Conservation (phyloP, 2,329 filamentous ascomycete species). For the Aspergillus aculeatus region DNA sequence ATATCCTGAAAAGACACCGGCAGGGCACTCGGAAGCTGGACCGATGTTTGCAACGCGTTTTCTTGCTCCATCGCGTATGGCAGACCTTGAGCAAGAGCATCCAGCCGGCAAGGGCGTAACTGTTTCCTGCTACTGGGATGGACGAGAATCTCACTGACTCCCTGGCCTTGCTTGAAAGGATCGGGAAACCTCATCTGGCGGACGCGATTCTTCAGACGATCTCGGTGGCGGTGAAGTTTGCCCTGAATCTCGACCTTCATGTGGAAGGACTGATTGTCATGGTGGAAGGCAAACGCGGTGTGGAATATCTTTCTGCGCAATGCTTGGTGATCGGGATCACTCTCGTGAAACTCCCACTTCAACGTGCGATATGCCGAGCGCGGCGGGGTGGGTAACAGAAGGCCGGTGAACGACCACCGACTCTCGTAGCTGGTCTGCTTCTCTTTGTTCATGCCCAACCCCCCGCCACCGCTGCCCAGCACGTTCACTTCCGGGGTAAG, state of each 20-base stretch:
- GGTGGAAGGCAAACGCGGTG: constrained; percentile 1
- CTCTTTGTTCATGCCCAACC: constrained; percentile 14
- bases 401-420: constrained; percentile 16
- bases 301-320: neutral
- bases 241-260: constrained; percentile 1
- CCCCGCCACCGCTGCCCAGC: constrained; percentile 16
- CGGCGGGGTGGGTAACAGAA: neutral
- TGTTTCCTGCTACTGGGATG: neutral
- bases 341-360: constrained; percentile 5
- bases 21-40: neutral
- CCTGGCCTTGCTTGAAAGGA: neutral
- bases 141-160: constrained; percentile 1
- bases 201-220: neutral
- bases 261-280: neutral
- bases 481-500: constrained; percentile 17
- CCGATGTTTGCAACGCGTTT: neutral
- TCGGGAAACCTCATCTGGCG: neutral
- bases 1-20: neutral
- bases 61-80: constrained; percentile 1
- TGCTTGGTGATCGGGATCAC: neutral
- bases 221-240: neutral
- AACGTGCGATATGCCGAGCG: neutral
- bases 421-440: constrained; percentile 6
- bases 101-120: neutral
- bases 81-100: neutral